phyloP scores from a whole-genome alignment of 2,329 filamentous ascomycete species.

The Epichloe festucae region DNA sequence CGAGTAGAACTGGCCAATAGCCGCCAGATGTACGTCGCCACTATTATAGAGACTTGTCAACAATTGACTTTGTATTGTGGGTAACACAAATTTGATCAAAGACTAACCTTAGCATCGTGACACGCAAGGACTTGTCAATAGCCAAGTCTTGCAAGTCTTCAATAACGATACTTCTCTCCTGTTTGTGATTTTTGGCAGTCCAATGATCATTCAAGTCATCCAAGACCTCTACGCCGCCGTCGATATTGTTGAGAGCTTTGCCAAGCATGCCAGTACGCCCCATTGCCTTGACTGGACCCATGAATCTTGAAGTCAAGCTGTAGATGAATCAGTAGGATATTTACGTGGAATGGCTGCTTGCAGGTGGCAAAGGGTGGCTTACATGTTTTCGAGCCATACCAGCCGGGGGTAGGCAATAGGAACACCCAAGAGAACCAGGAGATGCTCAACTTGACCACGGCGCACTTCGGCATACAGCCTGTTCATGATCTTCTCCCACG shows the following conservation, averaged over 20 bases:
- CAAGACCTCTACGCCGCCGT: constrained; percentile 81
- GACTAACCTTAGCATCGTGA: constrained; percentile 68
- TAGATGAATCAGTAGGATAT: constrained; percentile 12
- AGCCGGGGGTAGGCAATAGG: constrained; percentile 67
- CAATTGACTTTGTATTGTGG: neutral
- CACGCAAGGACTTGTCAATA: constrained; percentile 77
- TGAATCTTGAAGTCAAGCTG: constrained; percentile 67
- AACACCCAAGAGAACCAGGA: constrained; percentile 77
- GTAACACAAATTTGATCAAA: neutral
- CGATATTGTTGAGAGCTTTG: constrained; percentile 73
- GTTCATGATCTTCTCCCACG: constrained; percentile 78
- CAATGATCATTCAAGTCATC: constrained; percentile 94
- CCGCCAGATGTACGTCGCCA: constrained; percentile 87
- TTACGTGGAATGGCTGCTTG: neutral
- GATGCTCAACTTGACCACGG: constrained; percentile 74
- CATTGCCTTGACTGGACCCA: constrained; percentile 82
- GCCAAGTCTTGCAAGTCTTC: constrained; percentile 89
- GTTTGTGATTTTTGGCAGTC: constrained; percentile 91
- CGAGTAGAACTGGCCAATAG: constrained; percentile 88
- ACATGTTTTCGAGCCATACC: constrained; percentile 61
- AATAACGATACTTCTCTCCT: constrained; percentile 73
- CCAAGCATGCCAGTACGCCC: constrained; percentile 72
- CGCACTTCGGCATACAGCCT: constrained; percentile 71
- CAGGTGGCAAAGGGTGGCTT: constrained; percentile 20
- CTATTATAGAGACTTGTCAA: constrained; percentile 24